Percentiles rank a stretch among this genome's conserved stretches.
phyloP scores from a whole-genome alignment of 1,284 basidiomycete genomes.

The Hortiboletus rubellus region DNA sequence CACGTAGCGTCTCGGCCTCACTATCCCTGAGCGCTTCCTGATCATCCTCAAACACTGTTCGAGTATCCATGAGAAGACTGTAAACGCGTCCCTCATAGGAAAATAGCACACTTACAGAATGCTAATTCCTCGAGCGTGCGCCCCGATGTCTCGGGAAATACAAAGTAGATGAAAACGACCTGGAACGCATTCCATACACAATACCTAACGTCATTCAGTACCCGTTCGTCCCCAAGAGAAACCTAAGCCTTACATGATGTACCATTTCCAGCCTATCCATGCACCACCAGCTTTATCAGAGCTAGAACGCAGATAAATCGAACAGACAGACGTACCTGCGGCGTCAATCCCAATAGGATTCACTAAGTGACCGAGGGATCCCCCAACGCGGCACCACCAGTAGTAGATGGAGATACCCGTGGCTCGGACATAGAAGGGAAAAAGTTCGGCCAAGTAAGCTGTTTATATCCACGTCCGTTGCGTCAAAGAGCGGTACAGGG shows the following conservation, averaged over 20 bases:
- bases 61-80: neutral
- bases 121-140: too few species aligned
- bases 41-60: conserved; percentile 15
- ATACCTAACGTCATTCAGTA: conserved; percentile 27
- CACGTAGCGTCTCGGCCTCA: neutral
- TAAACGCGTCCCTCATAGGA: neutral
- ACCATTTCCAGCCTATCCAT: conserved; percentile 26
- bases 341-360: conserved; percentile 22
- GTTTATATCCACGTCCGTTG: neutral
- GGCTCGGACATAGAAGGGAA: conserved; percentile 23
- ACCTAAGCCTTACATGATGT: conserved; percentile 13
- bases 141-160: conserved; percentile 37
- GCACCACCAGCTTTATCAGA: neutral
- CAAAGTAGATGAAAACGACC: conserved; percentile 49
- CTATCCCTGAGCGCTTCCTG: neutral
- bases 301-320: too few species aligned
- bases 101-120: too few species aligned
- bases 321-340: conserved; percentile 6
- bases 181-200: conserved; percentile 49
- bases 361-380: conserved; percentile 14
- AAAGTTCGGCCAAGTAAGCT: conserved; percentile 25
- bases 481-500: neutral
- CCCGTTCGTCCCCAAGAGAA: neutral
- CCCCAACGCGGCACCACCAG: conserved; percentile 11
- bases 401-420: conserved; percentile 19